Percentiles rank a stretch among this genome's conserved stretches.
phyloP scores from a whole-genome alignment of 1,284 basidiomycete species.

The Kwoniella shivajii region DNA sequence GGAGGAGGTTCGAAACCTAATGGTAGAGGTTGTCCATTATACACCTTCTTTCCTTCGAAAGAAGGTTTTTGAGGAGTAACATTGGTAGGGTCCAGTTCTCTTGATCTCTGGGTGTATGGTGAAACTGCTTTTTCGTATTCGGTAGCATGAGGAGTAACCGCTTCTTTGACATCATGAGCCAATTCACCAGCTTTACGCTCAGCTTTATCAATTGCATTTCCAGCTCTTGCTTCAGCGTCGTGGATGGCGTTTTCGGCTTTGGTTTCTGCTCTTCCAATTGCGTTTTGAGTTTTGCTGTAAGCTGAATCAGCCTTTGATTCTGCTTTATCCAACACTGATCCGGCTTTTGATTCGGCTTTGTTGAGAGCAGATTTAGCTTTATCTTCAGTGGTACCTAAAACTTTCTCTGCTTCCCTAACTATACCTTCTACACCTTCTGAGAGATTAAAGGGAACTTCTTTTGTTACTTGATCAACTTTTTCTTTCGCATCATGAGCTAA shows the following conservation, averaged over 20 bases:
- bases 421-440: slow-evolving; percentile 68
- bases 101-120: slow-evolving; percentile 45
- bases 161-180: slow-evolving; percentile 31
- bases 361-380: slow-evolving; percentile 17
- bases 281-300: slow-evolving; percentile 22
- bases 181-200: slow-evolving; percentile 26
- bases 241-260: slow-evolving; percentile 25
- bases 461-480: slow-evolving; percentile 33
- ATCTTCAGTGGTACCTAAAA: slow-evolving; percentile 33
- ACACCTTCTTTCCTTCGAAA: slow-evolving; percentile 60
- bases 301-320: slow-evolving; percentile 20
- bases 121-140: slow-evolving; percentile 24
- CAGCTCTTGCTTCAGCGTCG: slow-evolving; percentile 32
- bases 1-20: slow-evolving; percentile 89
- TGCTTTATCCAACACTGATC: slow-evolving; percentile 52
- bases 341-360: slow-evolving; percentile 60
- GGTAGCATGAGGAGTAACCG: slow-evolving; percentile 13
- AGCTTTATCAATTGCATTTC: slow-evolving; percentile 17
- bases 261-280: slow-evolving; percentile 15
- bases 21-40: slow-evolving; percentile 70
- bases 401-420: slow-evolving; percentile 65
- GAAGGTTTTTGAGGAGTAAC: slow-evolving; percentile 47
- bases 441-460: slow-evolving; percentile 59
- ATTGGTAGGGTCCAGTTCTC: slow-evolving; percentile 50
- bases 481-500: slow-evolving; percentile 31